phyloP scores from a whole-genome alignment of 768 basidiomycete genomes.

The Lentinula sp. region DNA sequence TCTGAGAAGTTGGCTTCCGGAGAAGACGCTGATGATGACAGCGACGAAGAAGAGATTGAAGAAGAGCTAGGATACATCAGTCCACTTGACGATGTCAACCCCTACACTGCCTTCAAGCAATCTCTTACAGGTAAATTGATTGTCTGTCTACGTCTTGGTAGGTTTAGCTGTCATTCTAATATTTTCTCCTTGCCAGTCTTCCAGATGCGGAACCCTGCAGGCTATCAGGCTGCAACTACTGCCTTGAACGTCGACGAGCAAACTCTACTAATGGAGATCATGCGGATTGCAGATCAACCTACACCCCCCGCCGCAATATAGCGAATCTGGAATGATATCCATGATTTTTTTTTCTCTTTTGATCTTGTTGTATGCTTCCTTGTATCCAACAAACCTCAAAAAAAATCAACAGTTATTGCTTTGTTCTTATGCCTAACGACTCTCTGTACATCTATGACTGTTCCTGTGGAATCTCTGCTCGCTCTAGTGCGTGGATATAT shows the following conservation, averaged over 20 bases:
- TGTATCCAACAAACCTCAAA: not conserved
- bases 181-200: slow-evolving; percentile 40
- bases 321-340: too few species aligned
- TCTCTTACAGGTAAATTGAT: slow-evolving; percentile 61
- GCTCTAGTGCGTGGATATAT: not conserved
- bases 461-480: not conserved
- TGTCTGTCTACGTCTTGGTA: not conserved
- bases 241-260: slow-evolving; percentile 69
- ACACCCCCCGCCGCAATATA: slow-evolving; percentile 14
- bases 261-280: slow-evolving; percentile 79
- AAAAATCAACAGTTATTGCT: not conserved
- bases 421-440: not conserved
- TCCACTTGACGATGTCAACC: slow-evolving; percentile 73
- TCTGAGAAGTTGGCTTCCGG: slow-evolving; percentile 34
- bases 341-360: not conserved
- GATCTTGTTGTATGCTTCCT: not conserved
- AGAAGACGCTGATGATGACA: slow-evolving; percentile 46
- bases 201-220: slow-evolving; percentile 63
- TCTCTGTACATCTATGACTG: not conserved
- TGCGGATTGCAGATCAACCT: slow-evolving; percentile 58
- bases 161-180: slow-evolving; percentile 1
- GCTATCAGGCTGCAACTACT: slow-evolving; percentile 73
- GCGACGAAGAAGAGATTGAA: slow-evolving; percentile 53
- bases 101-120: slow-evolving; percentile 73
- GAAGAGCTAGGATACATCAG: slow-evolving; percentile 87